Conservation (phyloP, 148 eudicot species). For the Amaranthus hypochondriacus region DNA sequence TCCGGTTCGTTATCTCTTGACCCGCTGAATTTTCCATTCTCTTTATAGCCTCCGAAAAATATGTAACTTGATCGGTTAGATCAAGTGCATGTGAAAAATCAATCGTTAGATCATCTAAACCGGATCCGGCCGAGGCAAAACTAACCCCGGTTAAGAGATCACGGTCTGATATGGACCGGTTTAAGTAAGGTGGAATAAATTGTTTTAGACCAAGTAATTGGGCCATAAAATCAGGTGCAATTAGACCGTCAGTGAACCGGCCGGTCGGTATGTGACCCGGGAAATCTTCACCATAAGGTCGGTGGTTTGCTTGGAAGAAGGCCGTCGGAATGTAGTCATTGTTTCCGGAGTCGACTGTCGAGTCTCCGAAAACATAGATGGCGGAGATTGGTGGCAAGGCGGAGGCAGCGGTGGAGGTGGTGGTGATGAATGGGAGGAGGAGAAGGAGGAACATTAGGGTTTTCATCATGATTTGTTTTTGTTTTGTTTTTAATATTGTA, state of each 20-base stretch:
- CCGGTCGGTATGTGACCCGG: conserved; percentile 32
- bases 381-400: conserved; percentile 19
- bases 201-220: conserved; percentile 18
- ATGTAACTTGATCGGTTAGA: conserved; percentile 1
- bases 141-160: conserved; percentile 44
- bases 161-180: conserved; percentile 15
- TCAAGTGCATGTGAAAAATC: conserved; percentile 12
- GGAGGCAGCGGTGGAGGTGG: not conserved
- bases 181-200: conserved; percentile 19
- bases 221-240: conserved; percentile 32
- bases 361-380: conserved; percentile 39
- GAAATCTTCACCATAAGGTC: conserved; percentile 33
- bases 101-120: conserved; percentile 36
- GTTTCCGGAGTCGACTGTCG: conserved; percentile 43
- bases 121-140: conserved; percentile 45
- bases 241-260: conserved; percentile 37
- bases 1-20: not conserved
- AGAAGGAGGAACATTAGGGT: not conserved
- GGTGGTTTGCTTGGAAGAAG: conserved; percentile 26
- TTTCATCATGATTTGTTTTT: conserved; percentile 1
- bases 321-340: conserved; percentile 25
- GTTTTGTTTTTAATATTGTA: too few relatives aligned
- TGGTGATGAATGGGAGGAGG: conserved; percentile 5
- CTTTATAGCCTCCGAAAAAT: conserved; percentile 15
- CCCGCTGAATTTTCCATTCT: conserved; percentile 19